phyloP scores from a whole-genome alignment of 192 early-diverging fungal genomes.

The Gorgonomyces haynaldii region DNA sequence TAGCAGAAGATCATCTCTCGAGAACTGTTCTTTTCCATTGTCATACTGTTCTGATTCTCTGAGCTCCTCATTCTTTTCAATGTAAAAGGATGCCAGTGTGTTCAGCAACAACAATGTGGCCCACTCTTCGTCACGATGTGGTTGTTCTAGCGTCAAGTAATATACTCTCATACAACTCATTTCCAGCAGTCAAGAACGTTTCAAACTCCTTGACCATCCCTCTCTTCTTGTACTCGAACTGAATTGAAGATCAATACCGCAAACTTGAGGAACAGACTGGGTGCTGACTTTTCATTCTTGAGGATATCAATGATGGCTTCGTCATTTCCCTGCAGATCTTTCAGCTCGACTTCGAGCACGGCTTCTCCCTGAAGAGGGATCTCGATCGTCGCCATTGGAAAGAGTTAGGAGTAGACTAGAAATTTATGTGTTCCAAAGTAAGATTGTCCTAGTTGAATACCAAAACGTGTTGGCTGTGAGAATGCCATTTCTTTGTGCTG shows the following conservation, averaged over 20 bases:
- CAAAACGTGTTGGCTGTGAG: no score
- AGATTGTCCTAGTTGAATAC: no score
- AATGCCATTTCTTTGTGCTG: no score
- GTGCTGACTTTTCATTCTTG: conserved; percentile 47
- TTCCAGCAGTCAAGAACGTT: conserved; percentile 10
- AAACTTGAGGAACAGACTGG: conserved; percentile 57
- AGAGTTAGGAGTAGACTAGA: no score
- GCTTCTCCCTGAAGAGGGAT: no score
- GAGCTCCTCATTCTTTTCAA: conserved; percentile 46
- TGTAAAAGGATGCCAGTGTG: conserved; percentile 60
- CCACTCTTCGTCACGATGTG: conserved; percentile 2
- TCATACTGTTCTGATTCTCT: not conserved
- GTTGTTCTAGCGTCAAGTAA: no score
- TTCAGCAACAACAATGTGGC: conserved; percentile 51
- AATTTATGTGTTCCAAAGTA: no score
- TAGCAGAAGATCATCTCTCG: conserved; percentile 36
- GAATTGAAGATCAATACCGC: conserved; percentile 30
- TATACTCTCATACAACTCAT: not conserved
- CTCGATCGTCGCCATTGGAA: no score
- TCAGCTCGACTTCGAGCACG: conserved; percentile 60
- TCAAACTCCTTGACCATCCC: conserved; percentile 15
- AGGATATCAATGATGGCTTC: conserved; percentile 59
- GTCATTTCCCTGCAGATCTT: conserved; percentile 42
- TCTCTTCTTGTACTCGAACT: conserved; percentile 67
- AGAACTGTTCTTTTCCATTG: conserved; percentile 10